Conservation (phyloP, 768 basidiomycete species). For the Paxillus ammoniavirescens region DNA sequence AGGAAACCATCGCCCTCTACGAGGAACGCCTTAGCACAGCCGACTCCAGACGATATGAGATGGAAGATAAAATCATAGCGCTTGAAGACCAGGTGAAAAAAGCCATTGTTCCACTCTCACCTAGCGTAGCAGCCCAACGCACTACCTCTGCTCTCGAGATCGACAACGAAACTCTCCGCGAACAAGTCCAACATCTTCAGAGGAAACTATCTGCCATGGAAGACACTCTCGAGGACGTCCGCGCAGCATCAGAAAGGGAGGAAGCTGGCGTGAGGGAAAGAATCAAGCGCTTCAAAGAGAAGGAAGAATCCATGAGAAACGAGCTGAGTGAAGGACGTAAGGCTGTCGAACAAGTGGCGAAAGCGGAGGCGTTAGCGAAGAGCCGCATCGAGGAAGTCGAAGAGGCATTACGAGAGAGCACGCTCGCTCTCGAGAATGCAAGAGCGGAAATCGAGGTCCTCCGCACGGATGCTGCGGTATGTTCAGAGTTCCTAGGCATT, state of each 20-base stretch:
- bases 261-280: conserved; percentile 60
- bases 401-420: conserved; percentile 85
- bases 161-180: conserved; percentile 89
- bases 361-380: conserved; percentile 61
- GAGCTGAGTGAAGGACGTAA: conserved; percentile 68
- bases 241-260: conserved; percentile 68
- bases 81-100: conserved; percentile 53
- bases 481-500: conserved; percentile 23
- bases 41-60: conserved; percentile 73
- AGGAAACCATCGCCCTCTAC: conserved; percentile 95
- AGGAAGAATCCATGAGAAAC: conserved; percentile 65
- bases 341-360: conserved; percentile 60
- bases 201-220: conserved; percentile 74
- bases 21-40: conserved; percentile 80
- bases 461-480: conserved; percentile 72
- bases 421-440: conserved; percentile 83
- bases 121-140: conserved; percentile 35
- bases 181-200: conserved; percentile 87
- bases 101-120: conserved; percentile 30
- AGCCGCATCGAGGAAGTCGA: conserved; percentile 81
- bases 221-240: conserved; percentile 81
- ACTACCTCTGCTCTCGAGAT: conserved; percentile 80
- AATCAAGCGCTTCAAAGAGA: conserved; percentile 68
- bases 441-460: conserved; percentile 84
- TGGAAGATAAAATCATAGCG: conserved; percentile 60